A percentile compares a stretch with the other conserved stretches of the same genome.
These are phyloP conservation scores for Hypsizygus ulmarius DNA, from an alignment of 1,284 basidiomycete species.

Conservation along the genomic window DNA sequence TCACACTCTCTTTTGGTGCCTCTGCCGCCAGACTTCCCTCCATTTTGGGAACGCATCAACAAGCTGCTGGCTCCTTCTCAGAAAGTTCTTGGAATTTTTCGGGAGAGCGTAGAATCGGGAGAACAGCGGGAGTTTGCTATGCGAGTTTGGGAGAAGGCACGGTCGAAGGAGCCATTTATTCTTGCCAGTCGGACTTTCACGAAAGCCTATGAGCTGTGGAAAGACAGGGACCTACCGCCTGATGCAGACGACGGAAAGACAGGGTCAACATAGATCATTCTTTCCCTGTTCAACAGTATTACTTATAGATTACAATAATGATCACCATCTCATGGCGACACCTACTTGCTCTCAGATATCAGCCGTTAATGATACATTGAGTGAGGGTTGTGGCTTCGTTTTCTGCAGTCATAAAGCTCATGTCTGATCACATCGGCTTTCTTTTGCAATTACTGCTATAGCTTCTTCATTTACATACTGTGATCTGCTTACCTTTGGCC, in stretches of 20 bases:
- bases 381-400: no score
- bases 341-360: no score
- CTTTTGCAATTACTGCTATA: no score
- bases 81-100: conserved; percentile 46
- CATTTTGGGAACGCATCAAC: conserved; percentile 44
- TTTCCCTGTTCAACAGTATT: background rate
- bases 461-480: no score
- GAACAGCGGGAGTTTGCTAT: conserved; percentile 48
- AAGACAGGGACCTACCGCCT: conserved; percentile 35
- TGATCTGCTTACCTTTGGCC: no score
- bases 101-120: conserved; percentile 47
- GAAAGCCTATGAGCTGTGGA: conserved; percentile 48
- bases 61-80: conserved; percentile 49
- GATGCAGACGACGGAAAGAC: conserved; percentile 43
- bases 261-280: conserved; percentile 23
- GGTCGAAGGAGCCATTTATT: conserved; percentile 50
- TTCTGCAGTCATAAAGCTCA: no score
- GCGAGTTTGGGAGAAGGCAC: conserved; percentile 54
- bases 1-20: conserved; percentile 38
- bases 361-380: no score
- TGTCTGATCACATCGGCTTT: no score
- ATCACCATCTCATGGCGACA: background rate
- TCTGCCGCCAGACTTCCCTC: conserved; percentile 42
- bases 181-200: conserved; percentile 48
- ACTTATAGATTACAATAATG: background rate